phyloP scores from a whole-genome alignment of 768 basidiomycete genomes.

The Tricholoma sp. region DNA sequence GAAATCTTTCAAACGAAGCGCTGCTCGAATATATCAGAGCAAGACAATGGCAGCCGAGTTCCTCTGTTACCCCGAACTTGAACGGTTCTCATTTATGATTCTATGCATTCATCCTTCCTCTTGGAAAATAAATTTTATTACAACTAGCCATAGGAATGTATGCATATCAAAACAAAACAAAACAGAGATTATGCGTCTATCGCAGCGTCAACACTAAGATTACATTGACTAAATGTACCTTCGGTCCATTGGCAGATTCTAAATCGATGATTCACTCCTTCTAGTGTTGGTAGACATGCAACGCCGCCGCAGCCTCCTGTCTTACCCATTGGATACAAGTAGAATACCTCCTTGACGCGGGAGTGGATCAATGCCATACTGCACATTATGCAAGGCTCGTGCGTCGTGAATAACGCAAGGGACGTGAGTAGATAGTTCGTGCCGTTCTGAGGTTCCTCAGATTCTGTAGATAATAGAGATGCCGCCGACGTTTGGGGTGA shows the following conservation, averaged over 20 bases:
- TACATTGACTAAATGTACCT: constrained; percentile 5
- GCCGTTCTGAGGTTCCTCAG: constrained; percentile 44
- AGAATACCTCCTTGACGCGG: constrained; percentile 83
- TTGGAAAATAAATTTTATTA: background rate
- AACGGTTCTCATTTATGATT: background rate
- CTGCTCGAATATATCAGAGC: constrained; percentile 45
- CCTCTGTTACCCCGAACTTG: constrained; percentile 12
- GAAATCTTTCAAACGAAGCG: constrained; percentile 41
- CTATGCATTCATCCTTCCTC: constrained; percentile 2
- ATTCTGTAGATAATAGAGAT: background rate
- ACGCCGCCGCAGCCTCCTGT: constrained; percentile 87
- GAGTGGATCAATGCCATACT: constrained; percentile 95
- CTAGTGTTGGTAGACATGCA: constrained; percentile 71
- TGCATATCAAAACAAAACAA: background rate
- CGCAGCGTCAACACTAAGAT: constrained; percentile 24
- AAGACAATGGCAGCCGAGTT: constrained; percentile 52
- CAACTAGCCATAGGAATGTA: too few species aligned
- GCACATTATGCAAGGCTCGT: constrained; percentile 98
- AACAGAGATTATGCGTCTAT: constrained; percentile 27
- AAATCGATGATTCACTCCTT: constrained; percentile 88
- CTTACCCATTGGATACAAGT: constrained; percentile 61
- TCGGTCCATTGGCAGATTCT: constrained; percentile 62
- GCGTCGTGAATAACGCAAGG: constrained; percentile 80
- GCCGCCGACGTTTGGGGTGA: constrained; percentile 2
- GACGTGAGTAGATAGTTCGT: constrained; percentile 86